Base-by-base conservation (phyloP, 2,329 filamentous ascomycete genomes). In the Pestalotiopsis sp. region DNA sequence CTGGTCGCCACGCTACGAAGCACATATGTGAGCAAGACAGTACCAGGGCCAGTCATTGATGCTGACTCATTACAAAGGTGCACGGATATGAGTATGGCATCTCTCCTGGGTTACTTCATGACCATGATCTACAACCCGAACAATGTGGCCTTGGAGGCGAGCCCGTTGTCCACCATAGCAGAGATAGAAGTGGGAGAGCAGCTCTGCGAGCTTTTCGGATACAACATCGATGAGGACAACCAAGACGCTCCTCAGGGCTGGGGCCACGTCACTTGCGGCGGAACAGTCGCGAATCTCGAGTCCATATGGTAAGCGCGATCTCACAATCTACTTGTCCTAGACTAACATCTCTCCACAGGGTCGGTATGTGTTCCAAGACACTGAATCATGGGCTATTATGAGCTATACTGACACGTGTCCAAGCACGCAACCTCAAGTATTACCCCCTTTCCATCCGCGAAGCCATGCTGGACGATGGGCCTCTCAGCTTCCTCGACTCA, bases 81-180 rank as follows among this genome's bases (percentile, higher is more conserved):
- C 64, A 81, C 78, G 23, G 80, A 85, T 68, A 63, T 83, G 72
- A 79, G 75, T 61, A 84, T 84, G 80, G 75, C 83, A 0, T 77
- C 80, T 1, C 66, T 84, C 2, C 75, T 85, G 3, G 83, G 83
- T 0, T 85, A 85, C 71, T 82, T 85, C 36, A 83, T 83, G 77
- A 83, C 83, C 0, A 85, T 85, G 83, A 41, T 86, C 27, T 85
- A 84, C 68, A 85, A 86, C 62, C 83, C 83, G 0, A 86, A 86
- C 75, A 86, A 85, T 45, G 80, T 85, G 1, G 76, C 83, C 1
- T 72, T 83, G 0, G 84, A 86, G 68, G 83, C 80, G 1, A 85
- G 82, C 57, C 84, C 84, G 0, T 70, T 85, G 13, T 81, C 82
- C 0, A 85, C 83, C 0, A 68, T 83, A 2, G 78, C 81, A 4